Evolutionary conservation across 805 yeast genomes (phyloP).

Genomic region (Priceomyces medius): DNA sequence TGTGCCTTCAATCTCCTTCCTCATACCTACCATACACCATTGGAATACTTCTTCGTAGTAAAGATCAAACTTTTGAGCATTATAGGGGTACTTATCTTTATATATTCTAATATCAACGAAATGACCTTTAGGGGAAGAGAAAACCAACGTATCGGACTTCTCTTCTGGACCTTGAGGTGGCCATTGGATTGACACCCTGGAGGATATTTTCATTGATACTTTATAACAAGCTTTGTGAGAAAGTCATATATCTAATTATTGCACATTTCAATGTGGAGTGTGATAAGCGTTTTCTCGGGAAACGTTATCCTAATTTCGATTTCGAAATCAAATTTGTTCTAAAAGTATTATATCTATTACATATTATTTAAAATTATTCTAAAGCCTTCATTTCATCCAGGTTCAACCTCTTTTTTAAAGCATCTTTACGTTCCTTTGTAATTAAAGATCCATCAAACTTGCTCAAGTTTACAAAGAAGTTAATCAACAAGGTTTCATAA

Average conservation of each 20-base stretch:
- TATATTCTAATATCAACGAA: slow-evolving; percentile 48
- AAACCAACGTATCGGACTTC: slow-evolving; percentile 47
- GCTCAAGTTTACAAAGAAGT: slow-evolving; percentile 30
- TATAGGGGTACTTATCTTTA: slow-evolving; percentile 15
- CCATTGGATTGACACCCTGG: slow-evolving; percentile 56
- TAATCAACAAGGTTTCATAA: slow-evolving; percentile 36
- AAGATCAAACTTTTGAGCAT: slow-evolving; percentile 3
- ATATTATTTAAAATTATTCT: neutral
- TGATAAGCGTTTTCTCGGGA: neutral
- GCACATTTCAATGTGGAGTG: neutral
- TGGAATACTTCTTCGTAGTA: slow-evolving; percentile 41
- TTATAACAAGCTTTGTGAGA: neutral
- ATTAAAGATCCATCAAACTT: slow-evolving; percentile 38
- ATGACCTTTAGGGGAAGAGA: slow-evolving; percentile 41
- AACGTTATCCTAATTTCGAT: neutral
- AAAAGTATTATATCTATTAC: neutral
- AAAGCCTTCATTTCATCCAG: slow-evolving; percentile 8
- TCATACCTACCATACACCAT: slow-evolving; percentile 58
- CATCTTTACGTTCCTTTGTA: slow-evolving; percentile 13
- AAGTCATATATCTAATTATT: neutral
- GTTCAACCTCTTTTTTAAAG: slow-evolving; percentile 11
- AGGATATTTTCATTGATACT: slow-evolving; percentile 41
- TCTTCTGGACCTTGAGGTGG: slow-evolving; percentile 42
- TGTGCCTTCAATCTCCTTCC: slow-evolving; percentile 35
- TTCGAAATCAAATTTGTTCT: neutral